Evolutionary conservation across 768 basidiomycete genomes (phyloP).

Genomic region (Rhizopogon roseolus): DNA sequence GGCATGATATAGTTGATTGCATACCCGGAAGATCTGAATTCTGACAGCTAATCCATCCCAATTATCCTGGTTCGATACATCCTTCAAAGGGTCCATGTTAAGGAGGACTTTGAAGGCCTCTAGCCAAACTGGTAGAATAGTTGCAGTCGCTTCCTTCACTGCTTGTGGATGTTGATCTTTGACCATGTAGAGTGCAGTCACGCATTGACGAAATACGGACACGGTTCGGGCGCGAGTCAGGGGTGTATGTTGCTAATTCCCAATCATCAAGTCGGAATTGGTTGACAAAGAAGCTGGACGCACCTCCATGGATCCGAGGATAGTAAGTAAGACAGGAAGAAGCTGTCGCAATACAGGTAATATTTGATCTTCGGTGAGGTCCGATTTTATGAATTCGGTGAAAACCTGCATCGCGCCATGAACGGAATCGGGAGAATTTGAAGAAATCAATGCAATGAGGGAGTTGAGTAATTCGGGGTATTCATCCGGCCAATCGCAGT

Average conservation of each 20-base stretch:
- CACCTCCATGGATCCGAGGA: slow-evolving; percentile 76
- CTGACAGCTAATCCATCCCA: slow-evolving; percentile 84
- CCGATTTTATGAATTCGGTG: slow-evolving; percentile 89
- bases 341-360: slow-evolving; percentile 87
- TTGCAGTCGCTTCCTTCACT: slow-evolving; percentile 75
- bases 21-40: slow-evolving; percentile 82
- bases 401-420: slow-evolving; percentile 97
- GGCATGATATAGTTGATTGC: slow-evolving; percentile 2
- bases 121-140: slow-evolving; percentile 88
- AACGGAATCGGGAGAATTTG: slow-evolving; percentile 66
- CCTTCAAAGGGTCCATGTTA: slow-evolving; percentile 54
- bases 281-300: not conserved
- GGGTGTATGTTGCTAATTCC: slow-evolving; percentile 57
- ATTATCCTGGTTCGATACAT: slow-evolving; percentile 50
- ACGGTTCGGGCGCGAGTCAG: slow-evolving; percentile 83
- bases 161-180: slow-evolving; percentile 88
- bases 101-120: slow-evolving; percentile 82
- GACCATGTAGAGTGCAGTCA: slow-evolving; percentile 89
- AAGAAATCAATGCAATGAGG: slow-evolving; percentile 74
- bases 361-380: slow-evolving; percentile 92
- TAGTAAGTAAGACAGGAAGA: slow-evolving; percentile 76
- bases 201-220: slow-evolving; percentile 85
- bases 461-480: slow-evolving; percentile 81
- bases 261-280: slow-evolving; percentile 3
- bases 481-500: slow-evolving; percentile 95